Percentiles rank a stretch among this genome's conserved stretches.
These are phyloP conservation scores for Cutaneotrichosporon sp. DNA, from an alignment of 1,284 basidiomycete species.

Conservation along the genomic window DNA sequence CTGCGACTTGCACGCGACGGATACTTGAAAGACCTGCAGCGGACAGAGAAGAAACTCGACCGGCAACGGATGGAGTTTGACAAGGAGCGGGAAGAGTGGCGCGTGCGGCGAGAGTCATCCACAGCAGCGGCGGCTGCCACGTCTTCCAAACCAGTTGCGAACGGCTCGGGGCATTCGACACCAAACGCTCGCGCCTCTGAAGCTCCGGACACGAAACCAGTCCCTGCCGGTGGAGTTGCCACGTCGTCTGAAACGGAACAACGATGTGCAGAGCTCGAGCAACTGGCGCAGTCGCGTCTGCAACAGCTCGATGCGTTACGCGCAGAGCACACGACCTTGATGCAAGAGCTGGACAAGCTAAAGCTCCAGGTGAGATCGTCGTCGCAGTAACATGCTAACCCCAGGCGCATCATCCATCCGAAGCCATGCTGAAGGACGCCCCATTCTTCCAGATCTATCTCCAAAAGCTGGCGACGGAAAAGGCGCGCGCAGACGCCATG, in stretches of 20 bases:
- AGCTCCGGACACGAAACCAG: neutral
- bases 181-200: constrained; percentile 48
- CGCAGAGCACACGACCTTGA: constrained; percentile 25
- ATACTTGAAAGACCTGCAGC: constrained; percentile 57
- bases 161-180: constrained; percentile 47
- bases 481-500: constrained; percentile 29
- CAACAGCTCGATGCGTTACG: constrained; percentile 30
- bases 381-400: constrained; percentile 3
- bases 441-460: constrained; percentile 45
- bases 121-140: constrained; percentile 10
- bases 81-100: constrained; percentile 52
- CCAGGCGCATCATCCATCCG: constrained; percentile 34
- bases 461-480: constrained; percentile 31
- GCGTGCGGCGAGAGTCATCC: constrained; percentile 8
- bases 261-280: constrained; percentile 32
- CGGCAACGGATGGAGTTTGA: constrained; percentile 61
- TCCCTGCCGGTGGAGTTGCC: neutral
- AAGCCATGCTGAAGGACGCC: constrained; percentile 32
- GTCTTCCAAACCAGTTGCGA: constrained; percentile 53
- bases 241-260: constrained; percentile 15
- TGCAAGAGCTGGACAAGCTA: constrained; percentile 37
- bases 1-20: constrained; percentile 56
- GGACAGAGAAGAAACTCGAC: constrained; percentile 67
- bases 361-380: constrained; percentile 22
- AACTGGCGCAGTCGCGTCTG: constrained; percentile 27